A percentile compares a stretch with the other conserved stretches of the same genome.
These are phyloP conservation scores for Copromyces sp. DNA, from an alignment of 495 filamentous ascomycete species.

Conservation along the genomic window DNA sequence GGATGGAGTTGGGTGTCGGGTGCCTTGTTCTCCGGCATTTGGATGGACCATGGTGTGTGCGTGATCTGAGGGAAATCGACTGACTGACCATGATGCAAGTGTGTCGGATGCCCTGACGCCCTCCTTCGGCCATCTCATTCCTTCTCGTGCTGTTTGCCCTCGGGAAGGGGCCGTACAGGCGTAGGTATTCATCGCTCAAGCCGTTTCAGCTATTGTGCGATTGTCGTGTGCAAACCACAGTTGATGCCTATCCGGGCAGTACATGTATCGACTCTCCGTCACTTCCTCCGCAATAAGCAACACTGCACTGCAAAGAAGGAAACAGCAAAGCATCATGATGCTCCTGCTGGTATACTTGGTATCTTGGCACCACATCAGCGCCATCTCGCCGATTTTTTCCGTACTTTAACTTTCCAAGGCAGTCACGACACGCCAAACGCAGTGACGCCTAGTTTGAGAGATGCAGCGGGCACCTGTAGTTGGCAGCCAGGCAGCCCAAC, in stretches of 20 bases:
- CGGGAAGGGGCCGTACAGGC: background rate
- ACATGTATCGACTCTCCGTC: background rate
- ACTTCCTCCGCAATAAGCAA: background rate
- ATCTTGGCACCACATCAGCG: background rate
- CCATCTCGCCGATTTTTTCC: background rate
- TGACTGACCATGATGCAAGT: background rate
- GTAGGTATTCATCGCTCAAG: background rate
- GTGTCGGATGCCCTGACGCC: background rate
- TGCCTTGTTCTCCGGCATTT: background rate
- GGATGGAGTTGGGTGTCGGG: background rate
- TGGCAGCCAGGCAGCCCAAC: background rate
- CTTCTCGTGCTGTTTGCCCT: background rate
- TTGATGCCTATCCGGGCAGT: background rate
- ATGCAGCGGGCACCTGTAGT: background rate
- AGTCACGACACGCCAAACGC: background rate
- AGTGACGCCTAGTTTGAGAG: background rate
- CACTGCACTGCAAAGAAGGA: background rate
- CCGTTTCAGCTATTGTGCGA: background rate
- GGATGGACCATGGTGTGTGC: background rate
- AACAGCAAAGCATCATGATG: background rate
- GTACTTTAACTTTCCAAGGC: background rate
- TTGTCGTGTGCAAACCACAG: background rate
- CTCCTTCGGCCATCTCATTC: background rate
- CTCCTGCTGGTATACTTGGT: background rate
- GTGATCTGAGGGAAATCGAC: background rate